Percentiles rank a stretch among this genome's conserved stretches.
phyloP scores from a whole-genome alignment of 2,329 filamentous ascomycete genomes.

The Pseudogymnoascus sp. region DNA sequence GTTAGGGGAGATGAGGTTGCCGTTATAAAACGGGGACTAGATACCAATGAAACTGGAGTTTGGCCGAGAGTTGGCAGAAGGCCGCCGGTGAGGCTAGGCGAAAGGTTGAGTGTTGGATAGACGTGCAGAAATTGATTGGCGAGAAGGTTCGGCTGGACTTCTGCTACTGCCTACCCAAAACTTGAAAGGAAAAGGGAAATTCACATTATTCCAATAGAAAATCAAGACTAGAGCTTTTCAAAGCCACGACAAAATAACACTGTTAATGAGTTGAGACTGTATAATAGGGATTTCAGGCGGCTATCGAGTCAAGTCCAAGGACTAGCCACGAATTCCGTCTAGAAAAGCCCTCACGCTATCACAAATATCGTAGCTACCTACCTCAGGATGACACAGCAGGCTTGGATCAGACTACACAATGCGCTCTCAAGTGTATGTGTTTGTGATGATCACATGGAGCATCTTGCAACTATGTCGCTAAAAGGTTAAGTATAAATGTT shows the following conservation, averaged over 20 bases:
- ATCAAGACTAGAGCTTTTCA: not conserved
- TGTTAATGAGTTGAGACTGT: no score
- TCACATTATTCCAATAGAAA: not conserved
- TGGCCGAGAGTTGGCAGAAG: not conserved
- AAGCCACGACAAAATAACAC: not conserved
- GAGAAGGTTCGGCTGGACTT: not conserved
- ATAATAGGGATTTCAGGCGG: no score
- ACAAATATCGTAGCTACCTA: no score
- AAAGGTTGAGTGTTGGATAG: not conserved
- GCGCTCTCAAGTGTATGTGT: no score
- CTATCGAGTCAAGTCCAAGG: no score
- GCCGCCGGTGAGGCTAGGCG: not conserved
- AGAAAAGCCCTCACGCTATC: no score
- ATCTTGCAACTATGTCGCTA: no score
- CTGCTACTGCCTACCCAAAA: not conserved
- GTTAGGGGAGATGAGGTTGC: not conserved
- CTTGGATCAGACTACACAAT: no score
- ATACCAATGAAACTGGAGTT: not conserved
- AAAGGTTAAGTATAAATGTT: no score
- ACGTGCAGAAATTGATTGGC: not conserved
- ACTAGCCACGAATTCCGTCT: no score
- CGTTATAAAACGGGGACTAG: not conserved
- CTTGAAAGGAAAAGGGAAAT: not conserved
- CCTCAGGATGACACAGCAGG: no score
- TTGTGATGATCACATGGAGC: no score